Percentiles rank a stretch among this genome's conserved stretches.
Conservation (phyloP, 2,329 filamentous ascomycete species). For the Pezicula neosporulosa region DNA sequence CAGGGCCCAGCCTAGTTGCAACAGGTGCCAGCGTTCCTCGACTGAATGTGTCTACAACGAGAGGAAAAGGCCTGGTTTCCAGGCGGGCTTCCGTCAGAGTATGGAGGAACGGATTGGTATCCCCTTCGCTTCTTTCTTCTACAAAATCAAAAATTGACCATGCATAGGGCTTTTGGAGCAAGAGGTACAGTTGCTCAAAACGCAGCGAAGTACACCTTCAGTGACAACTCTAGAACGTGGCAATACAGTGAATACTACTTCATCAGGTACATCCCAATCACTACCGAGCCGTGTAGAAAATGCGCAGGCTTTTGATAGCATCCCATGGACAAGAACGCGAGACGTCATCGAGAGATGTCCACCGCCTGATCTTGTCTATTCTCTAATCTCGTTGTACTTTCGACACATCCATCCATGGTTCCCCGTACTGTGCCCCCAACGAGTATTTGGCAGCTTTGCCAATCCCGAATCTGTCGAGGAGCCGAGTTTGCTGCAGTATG, state of each 20-base stretch:
- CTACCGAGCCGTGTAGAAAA: neutral
- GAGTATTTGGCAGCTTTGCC: neutral
- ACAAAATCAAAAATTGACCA: neutral
- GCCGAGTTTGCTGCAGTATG: constrained; percentile 1
- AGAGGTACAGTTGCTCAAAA: neutral
- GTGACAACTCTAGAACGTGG: neutral
- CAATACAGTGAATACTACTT: neutral
- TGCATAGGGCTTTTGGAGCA: neutral
- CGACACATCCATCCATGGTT: constrained; percentile 1
- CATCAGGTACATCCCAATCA: neutral
- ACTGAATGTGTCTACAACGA: neutral
- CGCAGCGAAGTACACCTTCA: neutral
- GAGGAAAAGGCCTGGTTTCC: neutral
- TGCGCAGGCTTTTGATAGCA: neutral
- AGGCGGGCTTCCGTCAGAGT: constrained; percentile 1
- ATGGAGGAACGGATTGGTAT: neutral
- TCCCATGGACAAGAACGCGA: neutral
- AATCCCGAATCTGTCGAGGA: neutral
- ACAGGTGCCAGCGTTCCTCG: neutral
- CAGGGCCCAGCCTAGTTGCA: neutral
- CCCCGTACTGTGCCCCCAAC: neutral
- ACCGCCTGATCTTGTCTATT: neutral
- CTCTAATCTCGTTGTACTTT: neutral
- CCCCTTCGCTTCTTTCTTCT: neutral
- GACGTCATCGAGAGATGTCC: neutral